Percentiles rank a stretch among this genome's conserved stretches.
Evolutionary conservation across 1,139 yeast species (phyloP).

Genomic region (Trichomonascaceae sp.): DNA sequence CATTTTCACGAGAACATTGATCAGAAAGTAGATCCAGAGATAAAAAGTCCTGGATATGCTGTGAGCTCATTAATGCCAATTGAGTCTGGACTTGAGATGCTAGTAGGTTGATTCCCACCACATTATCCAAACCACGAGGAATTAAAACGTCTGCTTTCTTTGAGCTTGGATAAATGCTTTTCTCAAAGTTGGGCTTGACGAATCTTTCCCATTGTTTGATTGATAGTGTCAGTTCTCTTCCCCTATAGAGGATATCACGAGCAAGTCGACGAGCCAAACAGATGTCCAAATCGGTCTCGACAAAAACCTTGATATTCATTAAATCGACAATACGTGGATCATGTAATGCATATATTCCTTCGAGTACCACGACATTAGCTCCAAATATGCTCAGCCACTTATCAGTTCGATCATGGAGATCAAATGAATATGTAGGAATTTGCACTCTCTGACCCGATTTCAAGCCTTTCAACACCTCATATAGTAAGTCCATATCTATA

Average conservation of each 20-base stretch:
- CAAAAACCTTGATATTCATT: constrained; percentile 84
- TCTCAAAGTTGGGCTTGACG: constrained; percentile 88
- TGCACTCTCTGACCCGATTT: constrained; percentile 58
- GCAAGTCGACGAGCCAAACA: constrained; percentile 84
- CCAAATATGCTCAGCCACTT: constrained; percentile 79
- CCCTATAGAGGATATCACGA: constrained; percentile 80
- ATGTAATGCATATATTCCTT: constrained; percentile 82
- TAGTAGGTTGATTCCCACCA: constrained; percentile 70
- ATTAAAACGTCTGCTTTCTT: constrained; percentile 75
- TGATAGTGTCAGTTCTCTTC: constrained; percentile 76
- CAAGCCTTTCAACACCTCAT: constrained; percentile 55
- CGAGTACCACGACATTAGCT: constrained; percentile 86
- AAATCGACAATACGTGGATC: constrained; percentile 62
- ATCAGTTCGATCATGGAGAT: constrained; percentile 63
- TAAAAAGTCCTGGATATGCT: constrained; percentile 57
- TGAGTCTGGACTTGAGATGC: constrained; percentile 76
- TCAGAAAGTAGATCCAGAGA: constrained; percentile 39
- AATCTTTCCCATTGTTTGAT: constrained; percentile 83
- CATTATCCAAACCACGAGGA: constrained; percentile 83
- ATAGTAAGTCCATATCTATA: constrained; percentile 68
- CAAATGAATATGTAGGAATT: constrained; percentile 84
- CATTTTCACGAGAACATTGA: constrained; percentile 13
- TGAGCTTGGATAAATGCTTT: constrained; percentile 72
- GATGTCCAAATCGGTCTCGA: constrained; percentile 88
- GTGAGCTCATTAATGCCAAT: constrained; percentile 53